phyloP scores from a whole-genome alignment of 2,329 filamentous ascomycete species.

The Cladosporium velox region DNA sequence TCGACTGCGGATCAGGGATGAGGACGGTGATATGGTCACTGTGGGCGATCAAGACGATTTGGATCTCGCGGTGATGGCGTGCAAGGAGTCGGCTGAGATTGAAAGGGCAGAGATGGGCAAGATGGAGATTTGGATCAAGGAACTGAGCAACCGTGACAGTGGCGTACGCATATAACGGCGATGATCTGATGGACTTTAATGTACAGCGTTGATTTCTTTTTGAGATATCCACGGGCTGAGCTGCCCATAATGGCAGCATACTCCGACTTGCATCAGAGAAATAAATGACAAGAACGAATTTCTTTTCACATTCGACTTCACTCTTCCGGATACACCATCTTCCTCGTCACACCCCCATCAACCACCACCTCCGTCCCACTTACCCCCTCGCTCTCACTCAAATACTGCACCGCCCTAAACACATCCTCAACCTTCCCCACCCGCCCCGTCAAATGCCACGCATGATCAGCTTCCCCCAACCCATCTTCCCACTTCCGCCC shows the following conservation, averaged over 20 bases:
- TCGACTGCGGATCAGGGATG: conserved; percentile 86
- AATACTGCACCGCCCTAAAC: conserved; percentile 44
- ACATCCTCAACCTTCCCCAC: conserved; percentile 55
- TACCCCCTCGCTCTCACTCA: conserved; percentile 44
- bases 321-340: conserved; percentile 47
- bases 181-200: background rate
- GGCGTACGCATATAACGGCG: background rate
- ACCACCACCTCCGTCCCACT: conserved; percentile 50
- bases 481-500: conserved; percentile 50
- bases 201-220: background rate
- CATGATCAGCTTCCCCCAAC: conserved; percentile 47
- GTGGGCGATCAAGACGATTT: conserved; percentile 96
- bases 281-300: background rate
- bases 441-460: conserved; percentile 53
- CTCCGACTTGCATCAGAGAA: background rate
- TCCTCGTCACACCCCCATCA: conserved; percentile 50
- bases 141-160: background rate
- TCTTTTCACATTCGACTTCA: background rate
- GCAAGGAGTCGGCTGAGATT: conserved; percentile 58
- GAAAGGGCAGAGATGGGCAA: conserved; percentile 81
- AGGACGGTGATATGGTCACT: conserved; percentile 93
- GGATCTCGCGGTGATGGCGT: conserved; percentile 77
- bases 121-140: conserved; percentile 70
- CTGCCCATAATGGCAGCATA: background rate
- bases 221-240: background rate